Conservation (phyloP, 2,329 filamentous ascomycete genomes). For the Phialophora chinensis region DNA sequence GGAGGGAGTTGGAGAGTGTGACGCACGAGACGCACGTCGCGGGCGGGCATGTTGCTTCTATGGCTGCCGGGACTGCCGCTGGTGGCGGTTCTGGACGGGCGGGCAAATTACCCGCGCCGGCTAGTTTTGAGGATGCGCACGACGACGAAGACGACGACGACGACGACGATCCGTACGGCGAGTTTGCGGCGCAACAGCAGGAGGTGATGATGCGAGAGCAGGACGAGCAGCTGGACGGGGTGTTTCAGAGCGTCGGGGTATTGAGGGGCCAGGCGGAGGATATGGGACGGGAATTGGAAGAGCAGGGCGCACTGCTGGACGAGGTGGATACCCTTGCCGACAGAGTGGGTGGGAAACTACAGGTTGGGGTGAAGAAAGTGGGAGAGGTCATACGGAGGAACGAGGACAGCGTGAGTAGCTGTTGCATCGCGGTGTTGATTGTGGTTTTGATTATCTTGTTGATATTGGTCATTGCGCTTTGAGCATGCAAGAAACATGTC, state of each 20-base stretch:
- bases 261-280: slow-evolving; percentile 87
- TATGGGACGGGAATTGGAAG: slow-evolving; percentile 95
- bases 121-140: slow-evolving; percentile 25
- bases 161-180: slow-evolving; percentile 70
- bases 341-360: slow-evolving; percentile 81
- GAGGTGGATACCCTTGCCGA: slow-evolving; percentile 84
- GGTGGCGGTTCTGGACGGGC: slow-evolving; percentile 27
- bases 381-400: slow-evolving; percentile 84
- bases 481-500: not conserved
- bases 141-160: slow-evolving; percentile 46
- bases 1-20: slow-evolving; percentile 72
- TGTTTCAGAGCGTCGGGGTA: slow-evolving; percentile 91
- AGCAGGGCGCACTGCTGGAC: slow-evolving; percentile 88
- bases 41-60: slow-evolving; percentile 41
- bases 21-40: slow-evolving; percentile 39
- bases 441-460: slow-evolving; percentile 71
- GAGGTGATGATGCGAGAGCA: slow-evolving; percentile 91
- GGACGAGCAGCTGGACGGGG: slow-evolving; percentile 88
- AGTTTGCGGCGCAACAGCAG: slow-evolving; percentile 91
- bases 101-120: slow-evolving; percentile 39
- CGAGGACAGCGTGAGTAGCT: slow-evolving; percentile 66
- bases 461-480: slow-evolving; percentile 69
- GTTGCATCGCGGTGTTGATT: slow-evolving; percentile 37
- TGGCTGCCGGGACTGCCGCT: slow-evolving; percentile 45
- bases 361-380: slow-evolving; percentile 85